These are phyloP conservation scores for Elongisporangium senticosum DNA, from an alignment of 352 stramenopile genomes.

Conservation along the genomic window DNA sequence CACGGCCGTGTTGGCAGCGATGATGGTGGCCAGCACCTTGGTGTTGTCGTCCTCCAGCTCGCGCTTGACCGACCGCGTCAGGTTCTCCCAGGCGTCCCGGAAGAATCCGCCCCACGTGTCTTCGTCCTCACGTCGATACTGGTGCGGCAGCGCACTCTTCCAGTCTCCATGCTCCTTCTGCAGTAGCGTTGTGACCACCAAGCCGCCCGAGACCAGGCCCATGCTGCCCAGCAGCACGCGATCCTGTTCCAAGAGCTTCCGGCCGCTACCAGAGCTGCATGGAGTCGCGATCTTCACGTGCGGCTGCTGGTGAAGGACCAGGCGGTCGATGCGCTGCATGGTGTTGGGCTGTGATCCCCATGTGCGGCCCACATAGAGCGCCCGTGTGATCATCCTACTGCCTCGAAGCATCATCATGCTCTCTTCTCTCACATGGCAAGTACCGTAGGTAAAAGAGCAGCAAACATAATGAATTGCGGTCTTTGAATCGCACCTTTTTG, in stretches of 20 bases:
- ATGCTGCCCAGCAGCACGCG: slow-evolving; percentile 43
- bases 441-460: not conserved
- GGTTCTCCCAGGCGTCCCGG: slow-evolving; percentile 6
- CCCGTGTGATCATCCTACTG: not conserved
- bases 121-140: slow-evolving; percentile 9
- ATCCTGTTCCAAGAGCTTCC: slow-evolving; percentile 18
- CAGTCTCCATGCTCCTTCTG: not conserved
- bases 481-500: not conserved
- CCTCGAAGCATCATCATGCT: not conserved
- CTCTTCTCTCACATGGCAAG: not conserved
- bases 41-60: slow-evolving; percentile 61
- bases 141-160: not conserved
- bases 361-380: not conserved
- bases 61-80: slow-evolving; percentile 8
- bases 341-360: not conserved
- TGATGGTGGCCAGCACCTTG: slow-evolving; percentile 50
- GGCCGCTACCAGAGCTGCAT: not conserved
- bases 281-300: not conserved
- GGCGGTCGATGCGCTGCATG: not conserved
- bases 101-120: slow-evolving; percentile 16
- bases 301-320: not conserved
- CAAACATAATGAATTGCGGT: not conserved
- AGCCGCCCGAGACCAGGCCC: slow-evolving; percentile 38
- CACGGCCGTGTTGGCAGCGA: slow-evolving; percentile 60
- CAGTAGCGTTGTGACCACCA: slow-evolving; percentile 29